Base-by-base conservation (phyloP, 2,329 filamentous ascomycete genomes). In the Hortaea werneckii region DNA sequence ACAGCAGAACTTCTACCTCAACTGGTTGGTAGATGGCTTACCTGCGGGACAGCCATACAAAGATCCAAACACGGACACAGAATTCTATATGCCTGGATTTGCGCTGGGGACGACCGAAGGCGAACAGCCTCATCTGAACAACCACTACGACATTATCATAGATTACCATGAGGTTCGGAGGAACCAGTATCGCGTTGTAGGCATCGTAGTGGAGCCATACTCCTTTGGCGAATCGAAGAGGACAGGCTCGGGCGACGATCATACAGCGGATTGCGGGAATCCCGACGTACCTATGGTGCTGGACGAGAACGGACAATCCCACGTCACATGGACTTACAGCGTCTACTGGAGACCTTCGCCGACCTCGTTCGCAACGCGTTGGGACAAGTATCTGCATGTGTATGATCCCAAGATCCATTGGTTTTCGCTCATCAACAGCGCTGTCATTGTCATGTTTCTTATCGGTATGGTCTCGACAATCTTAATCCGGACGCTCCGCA, bases 381-480 rank as follows among this genome's bases (percentile, higher is more conserved):
- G 92, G 92, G 92, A 98, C 74, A 96, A 95, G 68, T 96, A 96
- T 64, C 76, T 98, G 32, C 90, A 96, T 61, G 90, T 98, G 29
- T 94, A 89, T 62, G 89, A 96, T 65, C 89, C 92, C 43, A 94
- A 92, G 73, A 96, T 98, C 58, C 92, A 98, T 67, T 98, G 92
- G 92, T 95, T 96, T 72, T 95, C 89, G 49, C 80, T 98, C 42
- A 85, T 96, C 68, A 95, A 95, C 67, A 95, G 89, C 32, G 86
- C 92, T 42, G 82, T 96, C 39, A 94, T 98, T 51, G 89, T 98
- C 42, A 77, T 95, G 41, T 92, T 96, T 67, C 74, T 96, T 37
- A 82, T 90, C 32, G 79, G 88, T 40, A 95, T 92, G 58, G 92
- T 98, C 52, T 83, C 84, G 66, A 94, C 89, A n/a, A 86, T 96